A percentile compares a stretch with the other conserved stretches of the same genome.
phyloP scores from a whole-genome alignment of 768 basidiomycete species.

The Tylopilus cervinicoccineus region DNA sequence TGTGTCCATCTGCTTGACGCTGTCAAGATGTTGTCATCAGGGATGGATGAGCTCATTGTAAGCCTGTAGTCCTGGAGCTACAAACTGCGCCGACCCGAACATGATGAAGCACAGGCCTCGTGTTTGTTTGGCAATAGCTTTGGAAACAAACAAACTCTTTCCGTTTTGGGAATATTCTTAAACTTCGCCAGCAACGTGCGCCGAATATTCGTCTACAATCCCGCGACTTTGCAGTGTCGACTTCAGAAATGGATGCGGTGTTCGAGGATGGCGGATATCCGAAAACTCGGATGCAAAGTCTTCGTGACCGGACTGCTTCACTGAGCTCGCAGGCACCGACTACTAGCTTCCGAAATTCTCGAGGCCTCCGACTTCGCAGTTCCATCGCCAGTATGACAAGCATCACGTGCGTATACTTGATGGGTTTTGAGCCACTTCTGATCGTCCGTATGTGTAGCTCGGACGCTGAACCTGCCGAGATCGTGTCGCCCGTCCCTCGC shows the following conservation, averaged over 20 bases:
- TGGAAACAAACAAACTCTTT: conserved; percentile 16
- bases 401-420: conserved; percentile 11
- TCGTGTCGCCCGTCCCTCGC: conserved; percentile 63
- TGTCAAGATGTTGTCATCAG: no score
- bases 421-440: neutral
- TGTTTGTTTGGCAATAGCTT: conserved; percentile 9
- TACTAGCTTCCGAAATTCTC: conserved; percentile 8
- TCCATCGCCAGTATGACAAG: conserved; percentile 13
- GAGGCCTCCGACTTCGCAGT: conserved; percentile 14
- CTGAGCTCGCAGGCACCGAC: conserved; percentile 12
- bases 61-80: no score
- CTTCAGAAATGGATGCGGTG: conserved; percentile 16
- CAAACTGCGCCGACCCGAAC: no score
- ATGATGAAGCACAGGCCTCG: neutral
- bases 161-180: conserved; percentile 2
- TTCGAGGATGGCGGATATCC: conserved; percentile 9
- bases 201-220: neutral
- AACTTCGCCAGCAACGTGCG: neutral
- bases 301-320: conserved; percentile 14
- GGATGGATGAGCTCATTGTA: no score
- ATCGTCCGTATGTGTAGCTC: conserved; percentile 9
- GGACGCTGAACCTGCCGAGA: conserved; percentile 37
- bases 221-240: neutral
- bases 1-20: no score
- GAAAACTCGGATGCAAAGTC: neutral